Evolutionary conservation across 176 grass and related monocot genomes (phyloP).

Genomic region (Urochloa ruziziensis): DNA sequence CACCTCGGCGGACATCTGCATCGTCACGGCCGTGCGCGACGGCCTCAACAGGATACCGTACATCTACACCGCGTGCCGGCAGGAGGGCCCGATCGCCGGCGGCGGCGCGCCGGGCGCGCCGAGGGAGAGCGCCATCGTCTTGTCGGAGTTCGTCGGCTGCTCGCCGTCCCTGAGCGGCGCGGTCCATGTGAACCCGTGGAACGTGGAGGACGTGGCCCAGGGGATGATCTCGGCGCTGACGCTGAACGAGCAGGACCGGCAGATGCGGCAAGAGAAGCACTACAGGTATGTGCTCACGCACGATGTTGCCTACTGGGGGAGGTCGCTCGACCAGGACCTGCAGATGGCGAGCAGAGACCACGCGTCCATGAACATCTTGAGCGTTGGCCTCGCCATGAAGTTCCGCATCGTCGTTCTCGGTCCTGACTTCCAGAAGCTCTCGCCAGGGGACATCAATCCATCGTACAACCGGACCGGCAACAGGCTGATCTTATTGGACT

Average conservation of each 20-base stretch:
- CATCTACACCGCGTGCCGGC: conserved; percentile 50
- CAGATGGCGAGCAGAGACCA: conserved; percentile 16
- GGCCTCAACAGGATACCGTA: conserved; percentile 50
- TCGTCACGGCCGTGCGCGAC: conserved; percentile 49
- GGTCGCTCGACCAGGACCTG: conserved; percentile 30
- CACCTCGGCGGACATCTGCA: conserved; percentile 38
- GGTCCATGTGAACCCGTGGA: conserved; percentile 50
- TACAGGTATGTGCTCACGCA: conserved; percentile 42
- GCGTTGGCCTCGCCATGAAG: conserved; percentile 38
- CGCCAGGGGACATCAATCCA: conserved; percentile 1
- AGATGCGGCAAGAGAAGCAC: conserved; percentile 36
- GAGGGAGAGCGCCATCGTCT: conserved; percentile 34
- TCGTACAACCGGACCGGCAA: conserved; percentile 29
- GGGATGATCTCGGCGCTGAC: conserved; percentile 36
- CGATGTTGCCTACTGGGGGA: conserved; percentile 45
- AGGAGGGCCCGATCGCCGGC: conserved; percentile 3
- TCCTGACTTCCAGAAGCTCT: conserved; percentile 28
- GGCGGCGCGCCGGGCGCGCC: neutral
- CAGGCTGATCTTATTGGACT: conserved; percentile 51
- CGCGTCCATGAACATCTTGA: conserved; percentile 1
- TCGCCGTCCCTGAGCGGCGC: conserved; percentile 47
- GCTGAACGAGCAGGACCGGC: conserved; percentile 17
- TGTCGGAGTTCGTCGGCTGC: conserved; percentile 56
- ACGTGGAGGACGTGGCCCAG: conserved; percentile 30
- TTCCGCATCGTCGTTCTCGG: conserved; percentile 36